phyloP scores from a whole-genome alignment of 1,284 basidiomycete species.

The Marasmius oreades region DNA sequence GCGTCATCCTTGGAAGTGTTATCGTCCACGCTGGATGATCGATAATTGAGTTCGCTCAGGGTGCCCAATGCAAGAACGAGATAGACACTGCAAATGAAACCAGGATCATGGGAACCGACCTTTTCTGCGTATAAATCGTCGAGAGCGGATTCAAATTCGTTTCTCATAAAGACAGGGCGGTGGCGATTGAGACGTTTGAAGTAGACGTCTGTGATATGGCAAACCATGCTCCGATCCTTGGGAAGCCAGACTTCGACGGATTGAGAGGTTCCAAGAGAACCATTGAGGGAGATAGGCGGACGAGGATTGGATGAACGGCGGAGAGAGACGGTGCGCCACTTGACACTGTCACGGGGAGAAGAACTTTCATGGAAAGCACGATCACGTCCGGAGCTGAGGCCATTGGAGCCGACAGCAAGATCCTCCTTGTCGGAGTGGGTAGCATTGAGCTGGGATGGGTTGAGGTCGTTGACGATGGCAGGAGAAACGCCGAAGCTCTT shows the following conservation, averaged over 20 bases:
- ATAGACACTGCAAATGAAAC: constrained; percentile 73
- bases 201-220: constrained; percentile 61
- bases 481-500: constrained; percentile 75
- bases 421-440: constrained; percentile 55
- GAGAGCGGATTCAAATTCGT: constrained; percentile 60
- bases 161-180: constrained; percentile 66
- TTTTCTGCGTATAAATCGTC: constrained; percentile 60
- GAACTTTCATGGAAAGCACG: constrained; percentile 50
- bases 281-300: constrained; percentile 27
- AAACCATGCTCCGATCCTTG: constrained; percentile 65
- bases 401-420: constrained; percentile 68
- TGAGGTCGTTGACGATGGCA: constrained; percentile 62
- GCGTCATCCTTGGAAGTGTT: constrained; percentile 22
- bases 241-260: constrained; percentile 65
- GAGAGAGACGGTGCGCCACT: constrained; percentile 56
- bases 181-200: constrained; percentile 74
- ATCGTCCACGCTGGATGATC: constrained; percentile 7
- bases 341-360: constrained; percentile 54
- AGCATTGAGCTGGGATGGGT: constrained; percentile 37
- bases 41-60: constrained; percentile 73
- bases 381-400: constrained; percentile 65
- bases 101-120: constrained; percentile 56
- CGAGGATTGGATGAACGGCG: constrained; percentile 39
- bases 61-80: constrained; percentile 76
- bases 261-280: constrained; percentile 25